Percentiles rank a stretch among this genome's conserved stretches.
phyloP scores from a whole-genome alignment of 2,329 filamentous ascomycete species.

The Myriosclerotinia scirpicola region DNA sequence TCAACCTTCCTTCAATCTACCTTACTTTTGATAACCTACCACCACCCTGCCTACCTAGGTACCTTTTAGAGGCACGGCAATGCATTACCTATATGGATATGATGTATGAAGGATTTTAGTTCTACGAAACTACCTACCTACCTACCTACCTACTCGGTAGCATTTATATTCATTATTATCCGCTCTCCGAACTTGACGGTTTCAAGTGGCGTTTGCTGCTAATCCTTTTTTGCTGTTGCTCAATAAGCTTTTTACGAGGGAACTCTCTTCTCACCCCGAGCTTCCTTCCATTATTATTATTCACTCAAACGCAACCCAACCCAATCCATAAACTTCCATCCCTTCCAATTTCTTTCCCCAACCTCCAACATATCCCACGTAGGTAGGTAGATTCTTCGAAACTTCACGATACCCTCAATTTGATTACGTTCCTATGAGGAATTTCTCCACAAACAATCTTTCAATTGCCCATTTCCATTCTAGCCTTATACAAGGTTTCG shows the following conservation, averaged over 20 bases:
- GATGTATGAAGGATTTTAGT: neutral
- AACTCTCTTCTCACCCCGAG: constrained; percentile 10
- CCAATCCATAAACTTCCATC: constrained; percentile 4
- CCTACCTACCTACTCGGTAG: neutral
- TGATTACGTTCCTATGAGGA: neutral
- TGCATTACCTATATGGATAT: too few species aligned
- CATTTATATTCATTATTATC: neutral
- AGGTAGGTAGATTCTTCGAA: neutral
- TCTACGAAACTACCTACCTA: too few species aligned
- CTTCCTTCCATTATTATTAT: constrained; percentile 2
- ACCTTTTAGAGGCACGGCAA: neutral
- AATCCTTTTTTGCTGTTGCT: constrained; percentile 4
- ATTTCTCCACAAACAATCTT: neutral
- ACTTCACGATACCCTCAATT: neutral
- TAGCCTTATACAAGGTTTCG: constrained; percentile 18
- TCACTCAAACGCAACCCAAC: neutral
- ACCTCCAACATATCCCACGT: constrained; percentile 1
- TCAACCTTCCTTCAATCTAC: neutral
- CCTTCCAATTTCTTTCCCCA: constrained; percentile 11
- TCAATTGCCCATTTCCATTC: neutral
- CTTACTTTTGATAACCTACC: neutral
- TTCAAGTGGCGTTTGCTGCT: constrained; percentile 23
- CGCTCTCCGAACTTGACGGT: constrained; percentile 13
- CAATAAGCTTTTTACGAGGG: constrained; percentile 23
- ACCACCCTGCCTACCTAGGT: neutral